Evolutionary conservation across 768 basidiomycete genomes (phyloP).

Genomic region (Rhizopogon sp.): DNA sequence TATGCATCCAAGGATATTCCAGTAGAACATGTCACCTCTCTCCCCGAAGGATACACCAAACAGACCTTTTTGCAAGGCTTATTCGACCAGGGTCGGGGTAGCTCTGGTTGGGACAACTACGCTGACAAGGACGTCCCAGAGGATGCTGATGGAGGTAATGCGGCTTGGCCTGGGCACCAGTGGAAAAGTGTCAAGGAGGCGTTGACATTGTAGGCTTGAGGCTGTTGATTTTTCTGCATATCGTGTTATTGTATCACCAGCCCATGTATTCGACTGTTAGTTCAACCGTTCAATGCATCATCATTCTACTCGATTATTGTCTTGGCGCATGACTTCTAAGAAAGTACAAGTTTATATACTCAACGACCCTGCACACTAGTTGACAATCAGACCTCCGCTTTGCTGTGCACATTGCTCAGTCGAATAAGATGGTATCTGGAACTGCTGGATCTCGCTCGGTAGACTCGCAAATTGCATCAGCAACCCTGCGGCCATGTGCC

Average conservation of each 20-base stretch:
- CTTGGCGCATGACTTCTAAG: not conserved
- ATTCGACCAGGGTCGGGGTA: conserved; percentile 24
- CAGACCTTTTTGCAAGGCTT: conserved; percentile 26
- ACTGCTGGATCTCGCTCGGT: conserved; percentile 28
- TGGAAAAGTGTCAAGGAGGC: conserved; percentile 26
- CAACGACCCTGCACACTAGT: conserved; percentile 11
- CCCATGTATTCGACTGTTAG: not conserved
- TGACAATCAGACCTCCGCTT: conserved; percentile 16
- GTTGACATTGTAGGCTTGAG: conserved; percentile 15
- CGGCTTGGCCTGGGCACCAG: conserved; percentile 27
- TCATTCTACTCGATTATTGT: not conserved
- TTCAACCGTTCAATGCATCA: conserved; percentile 1
- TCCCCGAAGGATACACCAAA: conserved; percentile 25
- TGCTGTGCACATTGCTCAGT: conserved; percentile 29
- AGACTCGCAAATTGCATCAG: conserved; percentile 36
- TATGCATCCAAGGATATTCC: conserved; percentile 18
- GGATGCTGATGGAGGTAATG: conserved; percentile 25
- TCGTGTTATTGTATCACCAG: not conserved
- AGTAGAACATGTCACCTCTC: conserved; percentile 16
- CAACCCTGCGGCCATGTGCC: conserved; percentile 37
- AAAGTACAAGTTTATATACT: not conserved
- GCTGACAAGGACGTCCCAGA: conserved; percentile 24
- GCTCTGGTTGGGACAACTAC: conserved; percentile 30
- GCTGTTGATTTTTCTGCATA: not conserved
- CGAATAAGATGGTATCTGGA: conserved; percentile 30